Percentiles rank a stretch among this genome's conserved stretches.
Conservation (phyloP, 1,284 basidiomycete genomes). For the Volvariella volvacea region DNA sequence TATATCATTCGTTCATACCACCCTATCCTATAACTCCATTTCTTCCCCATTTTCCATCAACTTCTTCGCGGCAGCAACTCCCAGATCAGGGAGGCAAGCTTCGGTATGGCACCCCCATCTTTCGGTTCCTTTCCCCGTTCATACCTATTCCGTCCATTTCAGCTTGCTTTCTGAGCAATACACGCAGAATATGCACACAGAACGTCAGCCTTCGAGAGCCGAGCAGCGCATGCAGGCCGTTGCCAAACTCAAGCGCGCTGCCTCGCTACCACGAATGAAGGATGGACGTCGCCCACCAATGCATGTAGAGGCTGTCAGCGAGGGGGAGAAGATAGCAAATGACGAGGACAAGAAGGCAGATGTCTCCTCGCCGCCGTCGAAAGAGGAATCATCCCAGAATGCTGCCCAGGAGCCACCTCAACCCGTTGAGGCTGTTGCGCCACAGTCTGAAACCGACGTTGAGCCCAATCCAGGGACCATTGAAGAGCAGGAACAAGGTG, state of each 20-base stretch:
- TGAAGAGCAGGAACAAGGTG: slow-evolving; percentile 12
- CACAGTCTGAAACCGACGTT: slow-evolving; percentile 14
- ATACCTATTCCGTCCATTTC: neutral
- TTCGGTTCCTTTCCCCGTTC: neutral
- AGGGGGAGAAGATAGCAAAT: slow-evolving; percentile 56
- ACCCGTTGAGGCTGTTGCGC: slow-evolving; percentile 11
- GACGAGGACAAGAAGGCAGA: slow-evolving; percentile 45
- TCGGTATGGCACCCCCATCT: neutral
- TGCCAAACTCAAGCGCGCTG: slow-evolving; percentile 83
- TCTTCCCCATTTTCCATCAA: neutral
- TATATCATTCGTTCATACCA: neutral
- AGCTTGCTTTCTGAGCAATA: neutral
- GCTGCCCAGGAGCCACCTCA: slow-evolving; percentile 14
- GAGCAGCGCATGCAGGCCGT: slow-evolving; percentile 78
- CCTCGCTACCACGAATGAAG: slow-evolving; percentile 83
- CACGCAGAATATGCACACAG: slow-evolving; percentile 20
- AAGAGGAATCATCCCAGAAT: slow-evolving; percentile 15
- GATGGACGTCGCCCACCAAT: slow-evolving; percentile 79
- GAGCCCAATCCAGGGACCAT: slow-evolving; percentile 26
- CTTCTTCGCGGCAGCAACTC: neutral
- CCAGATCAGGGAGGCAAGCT: neutral
- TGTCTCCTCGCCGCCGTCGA: slow-evolving; percentile 17
- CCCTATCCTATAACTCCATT: neutral
- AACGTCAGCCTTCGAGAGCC: slow-evolving; percentile 27
- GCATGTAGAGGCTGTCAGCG: slow-evolving; percentile 72